Evolutionary conservation across 2,329 filamentous ascomycete genomes (phyloP).

Genomic region (Fusarium annulatum): DNA sequence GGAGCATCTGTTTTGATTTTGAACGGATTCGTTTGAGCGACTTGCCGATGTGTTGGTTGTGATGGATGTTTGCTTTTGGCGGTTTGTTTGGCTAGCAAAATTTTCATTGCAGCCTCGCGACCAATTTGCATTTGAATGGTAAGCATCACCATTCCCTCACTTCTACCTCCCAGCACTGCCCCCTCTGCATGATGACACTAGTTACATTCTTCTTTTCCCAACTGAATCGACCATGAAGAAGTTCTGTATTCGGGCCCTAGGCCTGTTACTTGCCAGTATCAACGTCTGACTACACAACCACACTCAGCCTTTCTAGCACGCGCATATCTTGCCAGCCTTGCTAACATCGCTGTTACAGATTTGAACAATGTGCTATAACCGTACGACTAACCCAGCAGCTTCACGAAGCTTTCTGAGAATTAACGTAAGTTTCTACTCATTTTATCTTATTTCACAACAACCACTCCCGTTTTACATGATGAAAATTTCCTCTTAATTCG

Average conservation of each 20-base stretch:
- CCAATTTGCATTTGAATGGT: constrained; percentile 32
- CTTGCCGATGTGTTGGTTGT: background rate
- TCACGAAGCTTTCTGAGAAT: background rate
- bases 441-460: constrained; percentile 11
- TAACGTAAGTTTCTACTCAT: constrained; percentile 33
- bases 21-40: constrained; percentile 12
- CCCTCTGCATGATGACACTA: constrained; percentile 76
- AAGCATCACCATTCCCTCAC: constrained; percentile 35
- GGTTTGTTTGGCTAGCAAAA: constrained; percentile 11
- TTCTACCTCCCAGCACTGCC: constrained; percentile 31
- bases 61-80: constrained; percentile 1
- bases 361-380: constrained; percentile 4
- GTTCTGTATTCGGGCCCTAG: constrained; percentile 71
- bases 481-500: constrained; percentile 82
- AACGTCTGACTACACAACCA: constrained; percentile 71
- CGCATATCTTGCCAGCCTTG: constrained; percentile 19
- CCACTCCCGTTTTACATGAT: constrained; percentile 62
- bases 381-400: constrained; percentile 22
- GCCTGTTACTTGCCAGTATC: constrained; percentile 95
- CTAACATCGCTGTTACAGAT: constrained; percentile 39
- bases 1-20: constrained; percentile 34
- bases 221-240: constrained; percentile 91
- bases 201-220: constrained; percentile 85
- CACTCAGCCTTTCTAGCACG: constrained; percentile 6
- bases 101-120: constrained; percentile 11